Evolutionary conservation across 257 asterid genomes (phyloP), one percentile per base, ranked within the genome.

Genomic region (Rehmannia glutinosa): DNA sequence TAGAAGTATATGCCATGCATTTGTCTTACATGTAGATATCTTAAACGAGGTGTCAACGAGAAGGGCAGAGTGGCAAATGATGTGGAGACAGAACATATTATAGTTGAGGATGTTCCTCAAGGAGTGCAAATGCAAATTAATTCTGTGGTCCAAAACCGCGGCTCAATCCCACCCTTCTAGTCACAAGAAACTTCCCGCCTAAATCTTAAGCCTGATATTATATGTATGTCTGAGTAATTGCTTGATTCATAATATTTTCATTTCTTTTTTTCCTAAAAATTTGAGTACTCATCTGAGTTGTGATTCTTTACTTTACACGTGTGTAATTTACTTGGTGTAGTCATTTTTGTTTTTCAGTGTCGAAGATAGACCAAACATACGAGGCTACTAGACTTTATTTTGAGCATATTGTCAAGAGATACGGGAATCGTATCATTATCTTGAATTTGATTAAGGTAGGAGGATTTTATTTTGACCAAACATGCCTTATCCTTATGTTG

Each of bases 101-200:
- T 89, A 41, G 62, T 77, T 75, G 95, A 89, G 84, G 86, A 82
- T 75, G 84, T 71, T 60, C 75, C 81, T 5, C 87, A 86, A 79
- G 88, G 86, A 51, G 56, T 35, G 16, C 84, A 90, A 15, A 9
- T 64, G 70, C 90, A 84, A 63, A 76, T 86, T 72, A 89, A 84
- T 78, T 89, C 96, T 62, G 87, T 86, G 62, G 95, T 89, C 61
- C 96, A 89, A 77, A 84, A 89, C 69, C 96, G 95, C 77, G 96
- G 96, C 58, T 89, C 95, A 30, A 89, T 89, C 66, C 96, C 96
- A 8, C 87, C 86, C 41, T 89, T 86, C 78, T 89, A 95, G 96
- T 89, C 91, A 35, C 96, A 89, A 67, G 95, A 89, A 76, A 84
- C 96, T 42, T 89, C 96, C 39, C 91, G 90, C 62, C 74, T 86